Conservation (phyloP, 768 basidiomycete genomes). For the Boletus rubroflammeus region DNA sequence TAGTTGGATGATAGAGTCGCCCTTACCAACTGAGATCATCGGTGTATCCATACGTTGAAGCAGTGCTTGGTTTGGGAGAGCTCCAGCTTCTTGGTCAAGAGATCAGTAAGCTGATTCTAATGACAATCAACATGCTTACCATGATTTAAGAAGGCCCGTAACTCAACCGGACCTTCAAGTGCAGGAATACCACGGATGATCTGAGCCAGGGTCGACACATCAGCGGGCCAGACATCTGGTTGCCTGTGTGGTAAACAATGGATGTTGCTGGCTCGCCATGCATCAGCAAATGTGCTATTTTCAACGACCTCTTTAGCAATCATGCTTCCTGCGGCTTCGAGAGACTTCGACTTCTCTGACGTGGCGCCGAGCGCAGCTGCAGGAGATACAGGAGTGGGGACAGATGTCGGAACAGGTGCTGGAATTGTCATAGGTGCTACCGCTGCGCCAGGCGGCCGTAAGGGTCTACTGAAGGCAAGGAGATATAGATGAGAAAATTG, state of each 20-base stretch:
- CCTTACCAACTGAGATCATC: slow-evolving; percentile 62
- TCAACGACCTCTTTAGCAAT: slow-evolving; percentile 71
- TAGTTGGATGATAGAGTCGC: slow-evolving; percentile 65
- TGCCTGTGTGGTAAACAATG: slow-evolving; percentile 10
- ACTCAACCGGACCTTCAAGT: slow-evolving; percentile 40
- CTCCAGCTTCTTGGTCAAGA: neutral
- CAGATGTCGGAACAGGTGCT: slow-evolving; percentile 44
- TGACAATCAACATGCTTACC: slow-evolving; percentile 22
- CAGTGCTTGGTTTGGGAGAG: slow-evolving; percentile 5
- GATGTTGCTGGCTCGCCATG: slow-evolving; percentile 50
- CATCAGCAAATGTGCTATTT: slow-evolving; percentile 64
- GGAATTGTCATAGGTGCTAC: slow-evolving; percentile 44
- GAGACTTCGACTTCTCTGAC: slow-evolving; percentile 60
- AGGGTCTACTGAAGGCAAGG: slow-evolving; percentile 56
- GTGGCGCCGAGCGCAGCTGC: slow-evolving; percentile 63
- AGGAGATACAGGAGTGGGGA: slow-evolving; percentile 83
- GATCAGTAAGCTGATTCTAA: neutral
- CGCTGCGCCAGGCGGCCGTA: slow-evolving; percentile 56
- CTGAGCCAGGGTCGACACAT: slow-evolving; percentile 47
- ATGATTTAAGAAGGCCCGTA: slow-evolving; percentile 43
- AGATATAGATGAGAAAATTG: slow-evolving; percentile 63
- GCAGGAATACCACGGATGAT: slow-evolving; percentile 31
- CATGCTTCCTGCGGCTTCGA: slow-evolving; percentile 64
- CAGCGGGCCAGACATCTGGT: slow-evolving; percentile 54
- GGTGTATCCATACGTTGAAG: slow-evolving; percentile 46